Base-by-base conservation (phyloP, 1,284 basidiomycete species). In the Paramarasmius palmivorus region DNA sequence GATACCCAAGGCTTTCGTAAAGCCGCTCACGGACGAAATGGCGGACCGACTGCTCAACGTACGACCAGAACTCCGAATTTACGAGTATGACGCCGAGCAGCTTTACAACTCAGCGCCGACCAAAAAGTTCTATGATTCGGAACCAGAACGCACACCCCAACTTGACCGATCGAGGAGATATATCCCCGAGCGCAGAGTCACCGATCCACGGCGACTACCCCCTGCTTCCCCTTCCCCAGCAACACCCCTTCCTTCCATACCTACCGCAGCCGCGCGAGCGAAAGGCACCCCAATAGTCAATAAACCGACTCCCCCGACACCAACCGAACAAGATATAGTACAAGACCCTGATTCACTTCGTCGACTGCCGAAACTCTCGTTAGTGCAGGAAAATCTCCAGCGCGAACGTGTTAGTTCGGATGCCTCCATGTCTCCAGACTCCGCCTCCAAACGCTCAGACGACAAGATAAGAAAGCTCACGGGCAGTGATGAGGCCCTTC, bases 1-100 rank as follows among this genome's bases (percentile, higher is more conserved):
- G 88, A 82, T 91, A 58, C 88, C 88, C 9, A 71, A 76, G 56
- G 78, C 80, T 1, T 86, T 78, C 61, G 79, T 86, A 2, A 66
- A 64, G 46, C 70, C 72, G 10, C 63, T 86, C 19, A 63, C 73
- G 14, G 67, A 70, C 26, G 73, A 76, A 45, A 78, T 77, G 74
- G 67, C 74, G 7, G 74, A 78, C 15, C 72, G 68, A 52, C 66
- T 83, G 35, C 68, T 67, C 48, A 69, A 68, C 38, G 68, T 73
- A 3, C 66, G 65, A 19, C 68, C 71, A 59, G 74, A 76, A 53
- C 65, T 77, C 29, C 72, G 74, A 3, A 64, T 73, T 8, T 75
- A 73, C 55, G 76, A 79, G 57, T 80, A 76, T 54, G 68, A 73
- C 41, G 76, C 76, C 23, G 77, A 79, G 59, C 66, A 71, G 56